Percentiles rank a stretch among this genome's conserved stretches.
Evolutionary conservation across 768 basidiomycete genomes (phyloP).

Genomic region (Trametopsis cervina): DNA sequence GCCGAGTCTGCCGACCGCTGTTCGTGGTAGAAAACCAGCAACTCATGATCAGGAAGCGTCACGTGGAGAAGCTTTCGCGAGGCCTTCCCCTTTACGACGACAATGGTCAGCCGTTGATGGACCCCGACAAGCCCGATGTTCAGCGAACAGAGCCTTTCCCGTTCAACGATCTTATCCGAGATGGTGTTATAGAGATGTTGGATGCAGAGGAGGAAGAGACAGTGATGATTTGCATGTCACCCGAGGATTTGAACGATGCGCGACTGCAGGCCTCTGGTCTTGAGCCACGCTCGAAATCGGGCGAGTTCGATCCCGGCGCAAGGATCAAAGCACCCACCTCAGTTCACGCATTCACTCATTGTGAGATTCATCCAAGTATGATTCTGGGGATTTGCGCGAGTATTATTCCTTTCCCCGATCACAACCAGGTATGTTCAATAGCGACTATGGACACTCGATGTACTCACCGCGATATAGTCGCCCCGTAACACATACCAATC

Average conservation of each 20-base stretch:
- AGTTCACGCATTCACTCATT: conserved; percentile 95
- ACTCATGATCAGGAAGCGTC: conserved; percentile 75
- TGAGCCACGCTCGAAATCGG: conserved; percentile 45
- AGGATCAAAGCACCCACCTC: conserved; percentile 80
- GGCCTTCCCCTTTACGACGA: conserved; percentile 29
- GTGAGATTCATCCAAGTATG: conserved; percentile 99
- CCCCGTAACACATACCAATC: conserved; percentile 99
- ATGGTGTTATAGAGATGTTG: conserved; percentile 86
- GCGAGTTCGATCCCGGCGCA: conserved; percentile 79
- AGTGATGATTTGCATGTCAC: conserved; percentile 99
- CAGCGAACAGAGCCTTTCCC: conserved; percentile 51
- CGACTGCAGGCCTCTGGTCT: conserved; percentile 55
- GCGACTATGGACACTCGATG: neutral
- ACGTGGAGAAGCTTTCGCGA: conserved; percentile 40
- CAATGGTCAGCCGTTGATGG: conserved; percentile 52
- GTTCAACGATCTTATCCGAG: conserved; percentile 81
- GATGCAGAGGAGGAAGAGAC: conserved; percentile 99
- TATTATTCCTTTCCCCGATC: conserved; percentile 99
- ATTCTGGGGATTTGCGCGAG: conserved; percentile 97
- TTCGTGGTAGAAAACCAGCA: conserved; percentile 95
- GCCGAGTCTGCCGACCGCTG: conserved; percentile 92
- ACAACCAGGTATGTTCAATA: conserved; percentile 71
- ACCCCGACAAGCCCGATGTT: conserved; percentile 55
- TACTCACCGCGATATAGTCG: conserved; percentile 48
- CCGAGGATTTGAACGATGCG: conserved; percentile 88